These are phyloP conservation scores for Alternaria consortialis DNA, from an alignment of 2,329 filamentous ascomycete species.

Conservation along the genomic window DNA sequence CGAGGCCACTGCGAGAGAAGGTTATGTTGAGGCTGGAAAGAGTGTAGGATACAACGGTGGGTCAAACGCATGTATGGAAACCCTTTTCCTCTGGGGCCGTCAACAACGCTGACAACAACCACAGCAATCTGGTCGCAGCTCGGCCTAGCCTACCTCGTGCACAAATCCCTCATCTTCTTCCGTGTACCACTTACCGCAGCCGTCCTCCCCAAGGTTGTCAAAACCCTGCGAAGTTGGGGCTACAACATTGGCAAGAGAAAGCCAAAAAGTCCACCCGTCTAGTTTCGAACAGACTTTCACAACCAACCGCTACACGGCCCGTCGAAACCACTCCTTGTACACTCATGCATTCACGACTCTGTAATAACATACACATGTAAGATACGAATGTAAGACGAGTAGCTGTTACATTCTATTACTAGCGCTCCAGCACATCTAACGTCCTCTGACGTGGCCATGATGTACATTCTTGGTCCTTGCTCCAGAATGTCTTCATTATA, in stretches of 20 bases:
- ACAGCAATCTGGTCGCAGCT: slow-evolving; percentile 82
- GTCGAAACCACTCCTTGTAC: slow-evolving; percentile 5
- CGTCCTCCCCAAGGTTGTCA: slow-evolving; percentile 93
- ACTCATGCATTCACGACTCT: slow-evolving; percentile 21
- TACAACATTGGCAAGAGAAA: slow-evolving; percentile 90
- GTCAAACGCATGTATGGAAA: slow-evolving; percentile 76
- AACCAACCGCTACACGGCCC: neutral
- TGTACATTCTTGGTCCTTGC: neutral
- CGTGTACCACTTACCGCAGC: slow-evolving; percentile 92
- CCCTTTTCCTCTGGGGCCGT: neutral
- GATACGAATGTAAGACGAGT: slow-evolving; percentile 9
- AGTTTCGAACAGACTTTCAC: neutral
- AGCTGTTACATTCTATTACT: neutral
- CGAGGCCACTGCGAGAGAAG: slow-evolving; percentile 42
- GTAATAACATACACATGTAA: slow-evolving; percentile 20
- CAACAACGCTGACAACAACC: slow-evolving; percentile 20
- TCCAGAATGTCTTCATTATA: neutral
- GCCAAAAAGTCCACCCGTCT: slow-evolving; percentile 35
- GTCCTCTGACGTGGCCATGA: neutral
- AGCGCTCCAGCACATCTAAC: neutral
- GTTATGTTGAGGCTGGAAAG: slow-evolving; percentile 61
- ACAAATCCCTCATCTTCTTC: slow-evolving; percentile 97
- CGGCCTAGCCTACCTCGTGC: slow-evolving; percentile 92
- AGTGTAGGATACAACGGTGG: slow-evolving; percentile 69
- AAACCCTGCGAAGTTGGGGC: slow-evolving; percentile 84